A percentile compares a stretch with the other conserved stretches of the same genome.
These are phyloP conservation scores for Geotrichum ghanense DNA, from an alignment of 805 yeast genomes.

Conservation along the genomic window DNA sequence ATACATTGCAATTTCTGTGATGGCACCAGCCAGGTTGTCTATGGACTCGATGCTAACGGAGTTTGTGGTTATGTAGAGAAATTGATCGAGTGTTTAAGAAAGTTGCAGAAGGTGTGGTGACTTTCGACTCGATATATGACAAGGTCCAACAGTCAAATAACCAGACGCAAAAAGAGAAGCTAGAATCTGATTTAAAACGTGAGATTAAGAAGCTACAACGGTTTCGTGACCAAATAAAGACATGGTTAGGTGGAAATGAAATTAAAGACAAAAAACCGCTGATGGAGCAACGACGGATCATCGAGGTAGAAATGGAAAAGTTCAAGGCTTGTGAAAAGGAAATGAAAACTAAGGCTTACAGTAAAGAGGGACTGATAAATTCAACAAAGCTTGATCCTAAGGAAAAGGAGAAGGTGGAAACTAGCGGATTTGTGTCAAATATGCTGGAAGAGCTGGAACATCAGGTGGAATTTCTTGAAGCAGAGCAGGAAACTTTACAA, in stretches of 20 bases:
- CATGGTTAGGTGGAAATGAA: conserved; percentile 86
- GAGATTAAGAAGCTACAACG: conserved; percentile 92
- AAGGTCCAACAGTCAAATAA: conserved; percentile 74
- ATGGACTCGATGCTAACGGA: too few species aligned
- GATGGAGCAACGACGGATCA: conserved; percentile 61
- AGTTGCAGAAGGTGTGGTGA: conserved; percentile 81
- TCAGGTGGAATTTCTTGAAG: conserved; percentile 72
- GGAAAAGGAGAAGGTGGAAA: conserved; percentile 67
- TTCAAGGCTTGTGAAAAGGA: conserved; percentile 90
- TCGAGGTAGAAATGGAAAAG: conserved; percentile 73
- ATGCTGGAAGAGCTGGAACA: conserved; percentile 70
- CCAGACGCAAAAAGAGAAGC: conserved; percentile 82
- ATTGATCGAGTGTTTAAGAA: conserved; percentile 88
- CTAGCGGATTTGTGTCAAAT: conserved; percentile 54
- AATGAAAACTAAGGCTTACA: conserved; percentile 87
- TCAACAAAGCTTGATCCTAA: conserved; percentile 62
- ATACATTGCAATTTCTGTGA: not conserved
- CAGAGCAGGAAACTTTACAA: conserved; percentile 47
- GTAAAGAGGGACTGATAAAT: conserved; percentile 81
- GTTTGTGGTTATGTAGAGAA: conserved; percentile 32
- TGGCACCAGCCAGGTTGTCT: not conserved
- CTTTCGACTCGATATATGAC: conserved; percentile 76
- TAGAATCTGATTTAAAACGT: conserved; percentile 84
- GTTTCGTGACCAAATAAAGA: conserved; percentile 87
- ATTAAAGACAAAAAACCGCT: conserved; percentile 80